Conservation (phyloP, 208 protist genomes). For the Wallacemonas sp. region DNA sequence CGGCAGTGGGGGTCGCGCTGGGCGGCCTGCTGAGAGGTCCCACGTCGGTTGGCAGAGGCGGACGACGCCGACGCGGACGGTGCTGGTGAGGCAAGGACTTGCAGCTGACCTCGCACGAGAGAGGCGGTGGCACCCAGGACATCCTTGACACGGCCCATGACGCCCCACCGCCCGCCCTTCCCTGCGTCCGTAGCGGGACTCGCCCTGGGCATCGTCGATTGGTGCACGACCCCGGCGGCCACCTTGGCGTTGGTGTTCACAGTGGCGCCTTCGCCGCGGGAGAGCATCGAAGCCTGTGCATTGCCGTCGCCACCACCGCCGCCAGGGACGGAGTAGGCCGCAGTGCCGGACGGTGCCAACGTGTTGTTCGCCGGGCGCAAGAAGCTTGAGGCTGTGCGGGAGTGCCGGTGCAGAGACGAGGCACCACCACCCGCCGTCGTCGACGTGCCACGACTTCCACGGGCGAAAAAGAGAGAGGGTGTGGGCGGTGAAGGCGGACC, state of each 20-base stretch:
- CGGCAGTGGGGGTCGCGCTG: too few relatives aligned
- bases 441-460: conserved; percentile 12
- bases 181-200: neutral
- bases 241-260: too few relatives aligned
- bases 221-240: too few relatives aligned
- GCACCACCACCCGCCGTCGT: conserved; percentile 12
- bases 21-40: too few relatives aligned
- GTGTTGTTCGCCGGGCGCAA: neutral
- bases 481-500: conserved; percentile 26
- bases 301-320: neutral
- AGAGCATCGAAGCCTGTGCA: too few relatives aligned
- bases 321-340: neutral
- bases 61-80: neutral
- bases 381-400: conserved; percentile 1
- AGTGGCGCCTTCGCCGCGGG: too few relatives aligned
- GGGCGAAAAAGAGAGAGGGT: conserved; percentile 62
- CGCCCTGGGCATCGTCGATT: too few relatives aligned
- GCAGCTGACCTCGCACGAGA: conserved; percentile 50
- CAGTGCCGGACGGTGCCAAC: neutral
- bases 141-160: conserved; percentile 58
- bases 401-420: conserved; percentile 2
- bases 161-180: conserved; percentile 10
- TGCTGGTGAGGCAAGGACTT: conserved; percentile 33
- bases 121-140: conserved; percentile 65
- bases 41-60: too few relatives aligned